Percentiles rank a stretch among this genome's conserved stretches.
Conservation (phyloP, 2,329 filamentous ascomycete species). For the Fusarium keratoplasticum region DNA sequence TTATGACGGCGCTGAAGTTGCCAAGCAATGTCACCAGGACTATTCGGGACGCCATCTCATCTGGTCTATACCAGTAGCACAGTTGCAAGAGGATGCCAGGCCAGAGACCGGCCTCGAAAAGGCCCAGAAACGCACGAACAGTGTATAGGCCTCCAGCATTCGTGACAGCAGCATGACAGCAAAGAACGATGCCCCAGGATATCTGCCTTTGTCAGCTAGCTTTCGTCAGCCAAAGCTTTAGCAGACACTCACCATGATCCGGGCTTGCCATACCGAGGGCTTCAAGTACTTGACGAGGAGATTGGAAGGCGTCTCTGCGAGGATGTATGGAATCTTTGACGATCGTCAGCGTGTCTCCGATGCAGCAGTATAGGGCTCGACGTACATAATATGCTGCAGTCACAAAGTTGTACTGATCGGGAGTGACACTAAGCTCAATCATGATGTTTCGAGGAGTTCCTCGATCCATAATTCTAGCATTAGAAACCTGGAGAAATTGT, state of each 20-base stretch:
- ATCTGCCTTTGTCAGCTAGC: background rate
- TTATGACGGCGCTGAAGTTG: conserved; percentile 55
- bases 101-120: conserved; percentile 54
- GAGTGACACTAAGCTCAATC: conserved; percentile 53
- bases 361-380: background rate
- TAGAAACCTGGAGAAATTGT: conserved; percentile 43
- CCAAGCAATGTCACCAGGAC: conserved; percentile 40
- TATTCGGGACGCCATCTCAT: conserved; percentile 51
- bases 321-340: conserved; percentile 49
- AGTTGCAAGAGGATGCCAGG: conserved; percentile 57
- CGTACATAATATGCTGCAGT: conserved; percentile 54
- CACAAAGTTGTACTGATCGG: conserved; percentile 55
- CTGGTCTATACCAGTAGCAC: conserved; percentile 61
- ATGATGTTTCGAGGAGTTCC: conserved; percentile 56
- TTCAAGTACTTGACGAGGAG: conserved; percentile 53
- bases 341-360: background rate
- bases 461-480: conserved; percentile 57
- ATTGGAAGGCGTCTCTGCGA: conserved; percentile 55
- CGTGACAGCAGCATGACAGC: background rate
- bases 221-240: background rate
- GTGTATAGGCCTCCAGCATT: background rate
- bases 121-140: conserved; percentile 3
- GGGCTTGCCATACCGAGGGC: conserved; percentile 54
- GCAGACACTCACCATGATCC: conserved; percentile 50
- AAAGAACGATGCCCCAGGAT: conserved; percentile 8